Evolutionary conservation across 768 basidiomycete genomes (phyloP), one percentile per base, ranked within the genome.

Genomic region (Boletellus ananiceps): DNA sequence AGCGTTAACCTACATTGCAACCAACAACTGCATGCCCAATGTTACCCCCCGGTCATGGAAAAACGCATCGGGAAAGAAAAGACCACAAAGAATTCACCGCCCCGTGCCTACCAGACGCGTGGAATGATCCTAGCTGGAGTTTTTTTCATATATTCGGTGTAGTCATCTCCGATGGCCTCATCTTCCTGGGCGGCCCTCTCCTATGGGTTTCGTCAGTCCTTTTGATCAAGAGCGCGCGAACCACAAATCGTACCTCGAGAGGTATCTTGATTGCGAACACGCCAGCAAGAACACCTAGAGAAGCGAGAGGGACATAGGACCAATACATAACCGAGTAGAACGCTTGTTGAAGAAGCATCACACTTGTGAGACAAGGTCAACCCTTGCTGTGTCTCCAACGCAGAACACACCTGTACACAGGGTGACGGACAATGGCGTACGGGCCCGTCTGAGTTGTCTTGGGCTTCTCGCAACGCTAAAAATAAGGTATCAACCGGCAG

Each of bases 341-440:
- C 19, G 40, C 33, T 46, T 64, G 56, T 44, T 70, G 60, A 3
- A 58, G 46, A 16, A 70, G 53, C 49, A 62, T 53, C n/a, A 51
- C 42, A 31, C 61, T 62, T 43, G 44, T 21, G 14, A n/a, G 7
- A 2, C 4, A 4, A 25, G 25, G 32, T 63, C 36, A 55, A 32
- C 9, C 8, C 29, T 23, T 18, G 41, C 14, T 14, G 0, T 4
- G 9, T 36, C 13, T 7, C 47, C 29, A 7, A 40, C 6, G 25
- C 1, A 21, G 4, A 44, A 25, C 34, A 57, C 66, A 70, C 69
- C 57, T 60, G 48, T 72, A 72, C 12, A 49, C 46, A 3, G 71
- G 71, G 44, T 72, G 72, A 33, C 72, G 71, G 31, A 72, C 64
- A 25, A 69, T 40, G 8, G 64, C 50, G 47, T 73, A 72, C 5